Base-by-base conservation (phyloP, 805 yeast species). In the Wickerhamiella sergipiensis region DNA sequence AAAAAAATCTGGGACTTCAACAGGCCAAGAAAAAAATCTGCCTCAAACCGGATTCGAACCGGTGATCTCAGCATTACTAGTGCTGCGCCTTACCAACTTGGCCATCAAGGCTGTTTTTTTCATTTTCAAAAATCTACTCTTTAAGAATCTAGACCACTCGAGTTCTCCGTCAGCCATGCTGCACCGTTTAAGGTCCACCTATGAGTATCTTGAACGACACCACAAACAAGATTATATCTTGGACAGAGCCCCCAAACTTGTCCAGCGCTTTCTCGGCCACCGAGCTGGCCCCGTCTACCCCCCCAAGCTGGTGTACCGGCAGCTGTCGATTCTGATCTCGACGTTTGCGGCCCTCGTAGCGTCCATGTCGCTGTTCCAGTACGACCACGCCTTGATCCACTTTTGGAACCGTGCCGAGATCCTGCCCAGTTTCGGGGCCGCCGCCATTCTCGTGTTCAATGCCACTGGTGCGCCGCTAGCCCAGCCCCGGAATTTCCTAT, bases 381-480 rank as follows among this genome's bases (percentile, higher is more conserved):
- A 59, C 47, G 51, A 58, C 12, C 49, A 60, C 21, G 33, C 33
- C 3, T 12, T 29, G 15, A 60, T 59, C 50, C 49, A 50, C 15
- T n/a, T 50, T 29, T 57, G 58, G 52, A 49, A 51, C 21, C 58
- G 62, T 9, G 58, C 61, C 1, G 52, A 46, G 6, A 29, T 66
- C 6, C 54, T 66, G n/a, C 71, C 70, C 3, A 61, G 65, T 18
- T 65, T 64, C 55, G 86, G 81, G 0, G 87, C 87, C 0, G 67
- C 80, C 1, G 82, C 84, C 1, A 74, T 81, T 36, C 65, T 81
- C 8, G 65, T 77, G 43, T 81, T 74, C 63, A 80, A 79, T 59
- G 74, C 77, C 1, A 64, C 68, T n/a, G 71, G 61, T 21, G 74
- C 75, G 0, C 85, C 86, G 1, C 64, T 81, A 44, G 77, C 84